Conservation (phyloP, 1,139 yeast genomes). For the Debaryomyces psychrophilus region DNA sequence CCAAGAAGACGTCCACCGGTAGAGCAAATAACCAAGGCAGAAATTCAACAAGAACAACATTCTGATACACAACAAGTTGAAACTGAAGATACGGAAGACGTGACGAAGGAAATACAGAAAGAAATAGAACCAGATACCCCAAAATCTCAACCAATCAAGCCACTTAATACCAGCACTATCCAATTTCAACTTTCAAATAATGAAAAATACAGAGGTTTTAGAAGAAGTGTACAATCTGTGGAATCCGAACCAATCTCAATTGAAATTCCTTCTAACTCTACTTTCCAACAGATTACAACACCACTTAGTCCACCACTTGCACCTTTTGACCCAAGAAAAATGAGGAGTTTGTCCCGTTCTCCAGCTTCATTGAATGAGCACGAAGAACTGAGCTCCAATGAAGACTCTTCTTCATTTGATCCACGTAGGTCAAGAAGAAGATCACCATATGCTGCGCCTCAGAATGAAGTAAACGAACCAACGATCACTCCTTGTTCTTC, state of each 20-base stretch:
- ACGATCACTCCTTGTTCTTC: conserved; percentile 17
- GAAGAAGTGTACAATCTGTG: conserved; percentile 38
- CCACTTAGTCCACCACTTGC: conserved; percentile 19
- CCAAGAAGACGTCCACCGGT: conserved; percentile 11
- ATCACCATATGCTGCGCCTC: conserved; percentile 6
- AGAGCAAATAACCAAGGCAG: background rate
- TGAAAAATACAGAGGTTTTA: conserved; percentile 49
- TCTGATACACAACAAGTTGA: background rate
- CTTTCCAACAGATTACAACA: conserved; percentile 17
- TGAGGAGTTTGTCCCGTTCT: conserved; percentile 11
- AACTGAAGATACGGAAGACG: conserved; percentile 1
- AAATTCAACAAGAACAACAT: background rate
- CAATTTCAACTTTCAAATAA: conserved; percentile 31
- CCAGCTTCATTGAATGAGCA: conserved; percentile 4
- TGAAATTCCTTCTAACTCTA: conserved; percentile 26
- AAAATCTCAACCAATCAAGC: background rate
- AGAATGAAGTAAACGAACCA: conserved; percentile 19
- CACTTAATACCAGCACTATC: conserved; percentile 13
- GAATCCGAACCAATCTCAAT: conserved; percentile 31
- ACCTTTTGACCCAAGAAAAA: conserved; percentile 22
- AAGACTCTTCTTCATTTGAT: conserved; percentile 20
- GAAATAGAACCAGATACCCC: conserved; percentile 1
- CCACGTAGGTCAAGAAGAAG: conserved; percentile 25
- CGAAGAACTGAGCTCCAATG: background rate
- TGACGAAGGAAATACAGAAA: background rate